phyloP scores from a whole-genome alignment of 441 rosid genomes.

The Arabidopsis hybrid region DNA sequence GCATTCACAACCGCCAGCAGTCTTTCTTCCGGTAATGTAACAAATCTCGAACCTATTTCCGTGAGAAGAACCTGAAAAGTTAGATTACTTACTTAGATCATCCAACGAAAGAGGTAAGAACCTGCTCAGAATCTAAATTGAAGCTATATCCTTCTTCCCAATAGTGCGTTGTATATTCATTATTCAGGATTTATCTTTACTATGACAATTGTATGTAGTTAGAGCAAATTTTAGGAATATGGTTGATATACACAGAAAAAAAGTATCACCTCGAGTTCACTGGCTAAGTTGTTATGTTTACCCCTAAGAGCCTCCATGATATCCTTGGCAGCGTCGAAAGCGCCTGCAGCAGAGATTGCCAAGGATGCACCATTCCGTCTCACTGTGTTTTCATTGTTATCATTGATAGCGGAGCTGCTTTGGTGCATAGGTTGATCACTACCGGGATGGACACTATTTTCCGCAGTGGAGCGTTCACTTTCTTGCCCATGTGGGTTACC shows the following conservation, averaged over 20 bases:
- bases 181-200: conserved; percentile 3
- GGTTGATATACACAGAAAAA: not conserved
- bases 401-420: conserved; percentile 63
- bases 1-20: conserved; percentile 99
- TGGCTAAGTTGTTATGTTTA: conserved; percentile 96
- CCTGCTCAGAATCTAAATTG: conserved; percentile 2
- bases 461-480: conserved; percentile 70
- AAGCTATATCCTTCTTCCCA: conserved; percentile 12
- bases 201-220: conserved; percentile 5
- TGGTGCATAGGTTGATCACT: conserved; percentile 87
- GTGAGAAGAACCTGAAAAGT: conserved; percentile 85
- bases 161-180: conserved; percentile 1
- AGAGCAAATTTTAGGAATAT: conserved; percentile 5
- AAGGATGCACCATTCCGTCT: conserved; percentile 79
- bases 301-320: conserved; percentile 98
- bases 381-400: conserved; percentile 65
- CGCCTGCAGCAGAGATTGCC: conserved; percentile 87
- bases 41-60: conserved; percentile 98
- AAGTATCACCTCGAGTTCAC: conserved; percentile 87
- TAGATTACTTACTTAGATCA: conserved; percentile 32
- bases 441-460: conserved; percentile 64
- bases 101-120: conserved; percentile 23
- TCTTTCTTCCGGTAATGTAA: conserved; percentile 98
- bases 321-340: conserved; percentile 99
- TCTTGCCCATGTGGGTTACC: conserved; percentile 93